These are phyloP conservation scores for Claviceps pusilla DNA, from an alignment of 2,329 filamentous ascomycete species.

Conservation along the genomic window DNA sequence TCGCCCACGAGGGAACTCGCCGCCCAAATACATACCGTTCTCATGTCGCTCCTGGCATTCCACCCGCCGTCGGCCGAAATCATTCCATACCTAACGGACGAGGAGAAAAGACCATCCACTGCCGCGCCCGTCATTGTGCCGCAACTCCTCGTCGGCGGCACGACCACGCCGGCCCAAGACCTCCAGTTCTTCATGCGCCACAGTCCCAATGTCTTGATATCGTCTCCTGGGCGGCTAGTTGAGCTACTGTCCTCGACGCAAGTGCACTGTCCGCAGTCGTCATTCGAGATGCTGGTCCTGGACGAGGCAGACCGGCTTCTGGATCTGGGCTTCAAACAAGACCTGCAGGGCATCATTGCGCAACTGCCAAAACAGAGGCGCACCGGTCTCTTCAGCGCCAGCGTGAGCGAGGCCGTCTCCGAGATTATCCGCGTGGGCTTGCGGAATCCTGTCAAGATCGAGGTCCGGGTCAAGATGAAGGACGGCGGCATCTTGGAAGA, in stretches of 20 bases:
- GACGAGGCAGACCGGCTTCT: constrained; percentile 89
- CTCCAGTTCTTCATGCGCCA: constrained; percentile 69
- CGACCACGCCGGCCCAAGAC: constrained; percentile 67
- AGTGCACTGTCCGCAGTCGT: constrained; percentile 74
- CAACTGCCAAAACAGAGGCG: constrained; percentile 82
- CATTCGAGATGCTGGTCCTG: constrained; percentile 81
- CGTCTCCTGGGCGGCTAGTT: constrained; percentile 76
- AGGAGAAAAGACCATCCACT: constrained; percentile 38
- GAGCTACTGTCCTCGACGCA: constrained; percentile 76
- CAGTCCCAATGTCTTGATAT: constrained; percentile 78
- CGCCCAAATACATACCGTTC: constrained; percentile 72
- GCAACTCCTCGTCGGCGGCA: constrained; percentile 76
- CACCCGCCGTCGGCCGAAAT: constrained; percentile 63
- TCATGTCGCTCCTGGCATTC: constrained; percentile 64
- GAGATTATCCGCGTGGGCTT: constrained; percentile 85
- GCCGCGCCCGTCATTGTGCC: constrained; percentile 50
- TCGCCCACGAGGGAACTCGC: constrained; percentile 85
- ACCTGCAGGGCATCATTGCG: constrained; percentile 71
- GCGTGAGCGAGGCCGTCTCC: constrained; percentile 86
- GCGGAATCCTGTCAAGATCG: constrained; percentile 86
- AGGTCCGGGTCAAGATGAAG: constrained; percentile 73
- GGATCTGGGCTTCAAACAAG: constrained; percentile 86
- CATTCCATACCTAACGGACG: constrained; percentile 37
- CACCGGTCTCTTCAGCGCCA: constrained; percentile 88
- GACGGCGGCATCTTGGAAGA: constrained; percentile 56